Base-by-base conservation (phyloP, 371 early-diverging fungal species). In the Mucor sp. region DNA sequence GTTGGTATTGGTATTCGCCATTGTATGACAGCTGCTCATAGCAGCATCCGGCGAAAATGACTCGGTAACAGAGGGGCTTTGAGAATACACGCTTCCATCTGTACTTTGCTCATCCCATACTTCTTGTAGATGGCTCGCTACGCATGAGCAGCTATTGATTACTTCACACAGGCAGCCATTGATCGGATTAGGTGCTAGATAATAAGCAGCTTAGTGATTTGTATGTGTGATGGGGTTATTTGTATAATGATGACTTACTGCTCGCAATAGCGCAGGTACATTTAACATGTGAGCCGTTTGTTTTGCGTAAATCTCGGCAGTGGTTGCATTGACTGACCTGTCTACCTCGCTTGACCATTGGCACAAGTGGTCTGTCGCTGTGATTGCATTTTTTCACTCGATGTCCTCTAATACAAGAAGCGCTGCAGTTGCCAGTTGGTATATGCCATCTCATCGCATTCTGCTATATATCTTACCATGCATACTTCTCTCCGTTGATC, bases 361-460 rank as follows among this genome's bases (percentile, higher is more conserved):
- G 67, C 21, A 74, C 44, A 23, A 79, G 55, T 47, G 43, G 44
- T n/a, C 76, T 66, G 48, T 74, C 65, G 4, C 23, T 59, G 47
- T 79, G 79, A 35, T 72, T 68, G 27, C 79, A 79, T 44, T 74
- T 69, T 32, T 74, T 72, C 2, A 76, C 76, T 21, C 79, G 65
- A 39, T 79, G 79, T 15, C 79, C 79, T 60, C 72, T 68, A 21
- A 79, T 79, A 41, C 79, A 79, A 44, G 74, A 59, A 37, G 65
- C 62, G 57, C 70, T 75, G 47, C 25, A 27, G 8, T 33, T 11
- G 48, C 19, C 7, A 30, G 50, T 8, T 28, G 2, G 17, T 27
- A 15, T 43, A 5, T 41, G 15, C 28, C 11, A 21, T 1, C 6
- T 25, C 4, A 35, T 21, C 39, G 27, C 19, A 21, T 53, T 47